Base-by-base conservation (phyloP, 2,329 filamentous ascomycete species). In the Mycosphaerella arachidis region DNA sequence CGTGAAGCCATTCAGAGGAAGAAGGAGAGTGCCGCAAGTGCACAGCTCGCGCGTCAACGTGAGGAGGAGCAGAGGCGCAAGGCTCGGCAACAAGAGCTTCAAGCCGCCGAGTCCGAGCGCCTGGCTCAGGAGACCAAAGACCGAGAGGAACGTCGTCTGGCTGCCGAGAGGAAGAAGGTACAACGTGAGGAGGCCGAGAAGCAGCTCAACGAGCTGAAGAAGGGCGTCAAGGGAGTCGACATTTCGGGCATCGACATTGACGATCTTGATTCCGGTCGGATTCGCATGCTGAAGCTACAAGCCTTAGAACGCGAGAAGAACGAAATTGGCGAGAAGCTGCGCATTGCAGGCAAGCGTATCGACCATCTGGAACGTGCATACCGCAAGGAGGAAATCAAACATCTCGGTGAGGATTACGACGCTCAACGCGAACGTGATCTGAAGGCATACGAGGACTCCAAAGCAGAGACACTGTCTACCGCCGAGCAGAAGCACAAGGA, bases 281-380 rank as follows among this genome's bases (percentile, higher is more conserved):
- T 99, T 69, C 92, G 94, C 74, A 89, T 90, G 68, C 89, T 99
- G 79, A 97, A 97, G 82, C 85, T 99, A 59, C 89, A 91, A 62
- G 93, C 96, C 77, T 85, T 99, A 10, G 94, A 97, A 79, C 92
- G 93, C 70, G 94, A 97, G 82, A 99, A 97, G 88, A 96, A 93
- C 72, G 92, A 94, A 72, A 87, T 97, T 67, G 91, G 90, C 65
- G 92, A 97, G 78, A 91, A 90, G 74, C 85, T 97, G 56, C 88
- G 92, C 70, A 86, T 96, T 70, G 95, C 92, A 62, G 91, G 89
- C 75, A 97, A 97, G 85, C 89, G 94, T 66, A 90, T 97, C 70
- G 94, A 99, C 73, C 93, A 99, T 78, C 81, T 99, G 69, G 94
- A 99, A 81, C 90, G 94, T 80, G 94, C 94, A 40, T 95, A 95